Evolutionary conservation across 2,329 filamentous ascomycete genomes (phyloP).

Genomic region (Fusarium papillatum): DNA sequence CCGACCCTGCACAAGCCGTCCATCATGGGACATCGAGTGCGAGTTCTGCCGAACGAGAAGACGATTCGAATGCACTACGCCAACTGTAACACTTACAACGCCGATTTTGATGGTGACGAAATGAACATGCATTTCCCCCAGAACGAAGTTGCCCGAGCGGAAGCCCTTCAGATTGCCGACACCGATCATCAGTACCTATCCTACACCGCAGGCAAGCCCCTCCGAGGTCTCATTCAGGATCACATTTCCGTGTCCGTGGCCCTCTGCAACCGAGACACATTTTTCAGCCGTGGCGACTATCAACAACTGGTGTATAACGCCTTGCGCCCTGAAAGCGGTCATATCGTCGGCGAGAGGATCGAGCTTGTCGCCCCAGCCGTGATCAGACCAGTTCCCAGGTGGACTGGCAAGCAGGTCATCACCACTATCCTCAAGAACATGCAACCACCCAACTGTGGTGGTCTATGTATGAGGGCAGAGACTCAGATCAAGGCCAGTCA

Average conservation of each 20-base stretch:
- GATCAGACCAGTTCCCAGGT: conserved; percentile 83
- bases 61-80: conserved; percentile 99
- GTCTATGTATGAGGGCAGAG: conserved; percentile 84
- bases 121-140: conserved; percentile 99
- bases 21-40: conserved; percentile 97
- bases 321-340: conserved; percentile 89
- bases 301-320: conserved; percentile 95
- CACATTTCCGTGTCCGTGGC: conserved; percentile 96
- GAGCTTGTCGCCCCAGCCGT: conserved; percentile 86
- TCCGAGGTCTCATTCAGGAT: conserved; percentile 97
- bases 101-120: conserved; percentile 98
- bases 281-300: conserved; percentile 90
- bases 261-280: conserved; percentile 91
- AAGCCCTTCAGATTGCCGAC: conserved; percentile 93
- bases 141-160: conserved; percentile 93
- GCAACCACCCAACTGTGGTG: conserved; percentile 80
- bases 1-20: conserved; percentile 98
- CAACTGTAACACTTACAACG: conserved; percentile 99
- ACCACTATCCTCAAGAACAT: conserved; percentile 96
- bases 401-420: conserved; percentile 98
- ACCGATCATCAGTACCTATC: conserved; percentile 98
- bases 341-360: conserved; percentile 87
- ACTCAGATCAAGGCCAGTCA: conserved; percentile 83
- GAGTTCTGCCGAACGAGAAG: conserved; percentile 93
- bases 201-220: conserved; percentile 91